Percentiles rank a stretch among this genome's conserved stretches.
These are phyloP conservation scores for Cordyceps fumosorosea DNA, from an alignment of 2,329 filamentous ascomycete genomes.

Conservation along the genomic window DNA sequence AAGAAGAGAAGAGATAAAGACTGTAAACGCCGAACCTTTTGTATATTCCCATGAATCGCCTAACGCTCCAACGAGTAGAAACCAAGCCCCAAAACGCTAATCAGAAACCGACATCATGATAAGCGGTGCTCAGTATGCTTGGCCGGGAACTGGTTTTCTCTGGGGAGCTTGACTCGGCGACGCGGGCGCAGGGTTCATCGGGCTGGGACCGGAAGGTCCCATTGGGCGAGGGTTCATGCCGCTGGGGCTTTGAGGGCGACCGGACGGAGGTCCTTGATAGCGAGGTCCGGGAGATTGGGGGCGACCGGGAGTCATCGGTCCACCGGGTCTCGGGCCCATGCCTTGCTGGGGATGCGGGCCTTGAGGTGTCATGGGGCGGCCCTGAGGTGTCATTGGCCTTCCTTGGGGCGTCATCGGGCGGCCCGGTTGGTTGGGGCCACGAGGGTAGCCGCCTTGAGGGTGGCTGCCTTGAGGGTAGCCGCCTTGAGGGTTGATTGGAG, in stretches of 20 bases:
- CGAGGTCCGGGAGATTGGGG: conserved; percentile 29
- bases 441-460: conserved; percentile 24
- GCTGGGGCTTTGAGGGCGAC: conserved; percentile 36
- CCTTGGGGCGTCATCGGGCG: conserved; percentile 18
- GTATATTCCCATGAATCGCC: conserved; percentile 5
- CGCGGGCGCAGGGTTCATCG: conserved; percentile 35
- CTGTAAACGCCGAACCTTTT: conserved; percentile 20
- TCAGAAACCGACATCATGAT: conserved; percentile 8
- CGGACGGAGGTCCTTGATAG: conserved; percentile 24
- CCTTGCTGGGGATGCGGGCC: conserved; percentile 35
- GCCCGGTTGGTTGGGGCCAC: conserved; percentile 21
- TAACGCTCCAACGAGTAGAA: background rate
- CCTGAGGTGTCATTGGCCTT: conserved; percentile 35
- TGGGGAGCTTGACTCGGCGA: conserved; percentile 27
- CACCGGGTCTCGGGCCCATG: conserved; percentile 11
- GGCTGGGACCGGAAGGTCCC: conserved; percentile 39
- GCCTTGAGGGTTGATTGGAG: conserved; percentile 41
- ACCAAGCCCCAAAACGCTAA: background rate
- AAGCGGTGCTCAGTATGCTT: conserved; percentile 36
- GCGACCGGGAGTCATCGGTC: conserved; percentile 3
- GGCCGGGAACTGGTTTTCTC: conserved; percentile 48
- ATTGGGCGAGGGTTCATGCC: conserved; percentile 31
- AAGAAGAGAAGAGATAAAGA: conserved; percentile 16
- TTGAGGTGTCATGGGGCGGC: conserved; percentile 25
- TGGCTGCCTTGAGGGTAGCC: conserved; percentile 27